Conservation (phyloP, 2,329 filamentous ascomycete genomes). For the Pezicula rhizophila region DNA sequence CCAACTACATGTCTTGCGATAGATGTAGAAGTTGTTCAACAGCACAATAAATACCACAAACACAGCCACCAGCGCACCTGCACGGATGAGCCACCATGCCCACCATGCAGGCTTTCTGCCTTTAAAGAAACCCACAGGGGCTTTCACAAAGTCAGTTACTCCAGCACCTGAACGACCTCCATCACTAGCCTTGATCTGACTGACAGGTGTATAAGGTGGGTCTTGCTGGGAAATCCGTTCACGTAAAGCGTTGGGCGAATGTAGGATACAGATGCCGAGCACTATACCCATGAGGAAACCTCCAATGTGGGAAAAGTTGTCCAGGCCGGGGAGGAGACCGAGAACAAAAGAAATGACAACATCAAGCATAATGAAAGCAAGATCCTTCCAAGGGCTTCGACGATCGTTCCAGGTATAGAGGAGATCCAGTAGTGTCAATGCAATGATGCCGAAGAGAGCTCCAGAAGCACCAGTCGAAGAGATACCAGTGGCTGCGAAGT, state of each 20-base stretch:
- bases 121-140: conserved; percentile 76
- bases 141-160: conserved; percentile 45
- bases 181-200: conserved; percentile 36
- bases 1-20: conserved; percentile 73
- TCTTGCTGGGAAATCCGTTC: conserved; percentile 62
- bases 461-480: conserved; percentile 87
- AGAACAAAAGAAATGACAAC: conserved; percentile 87
- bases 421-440: conserved; percentile 80
- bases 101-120: conserved; percentile 92
- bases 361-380: conserved; percentile 82
- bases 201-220: conserved; percentile 66
- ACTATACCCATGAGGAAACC: conserved; percentile 90
- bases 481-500: conserved; percentile 77
- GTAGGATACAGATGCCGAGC: conserved; percentile 79
- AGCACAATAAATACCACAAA: conserved; percentile 81
- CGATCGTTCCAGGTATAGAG: conserved; percentile 89
- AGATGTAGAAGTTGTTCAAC: conserved; percentile 84
- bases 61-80: conserved; percentile 70
- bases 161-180: conserved; percentile 15
- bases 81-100: conserved; percentile 90
- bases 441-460: conserved; percentile 84
- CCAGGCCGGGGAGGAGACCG: conserved; percentile 82
- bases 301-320: conserved; percentile 97
- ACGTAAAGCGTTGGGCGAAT: conserved; percentile 77
- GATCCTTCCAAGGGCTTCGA: conserved; percentile 68